A percentile compares a stretch with the other conserved stretches of the same genome.
Evolutionary conservation across 306 rosid species (phyloP).

Genomic region (Dryas alaskensis): DNA sequence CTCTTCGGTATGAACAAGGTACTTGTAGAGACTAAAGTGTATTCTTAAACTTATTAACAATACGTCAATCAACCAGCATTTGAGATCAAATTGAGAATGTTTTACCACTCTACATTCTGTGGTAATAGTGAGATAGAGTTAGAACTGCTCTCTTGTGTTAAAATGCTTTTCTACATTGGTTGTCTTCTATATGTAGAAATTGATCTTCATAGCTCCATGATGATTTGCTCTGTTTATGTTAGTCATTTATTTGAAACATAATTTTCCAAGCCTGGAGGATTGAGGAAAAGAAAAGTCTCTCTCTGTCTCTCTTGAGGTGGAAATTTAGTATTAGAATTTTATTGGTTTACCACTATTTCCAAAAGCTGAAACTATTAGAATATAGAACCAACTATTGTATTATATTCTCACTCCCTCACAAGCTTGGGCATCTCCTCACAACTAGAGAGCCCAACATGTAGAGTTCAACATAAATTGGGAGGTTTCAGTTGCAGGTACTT

Average conservation of each 20-base stretch:
- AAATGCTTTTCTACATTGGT: neutral
- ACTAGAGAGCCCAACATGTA: neutral
- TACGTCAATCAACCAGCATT: neutral
- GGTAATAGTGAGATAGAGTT: neutral
- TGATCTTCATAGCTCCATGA: neutral
- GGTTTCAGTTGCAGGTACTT: neutral
- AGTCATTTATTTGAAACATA: neutral
- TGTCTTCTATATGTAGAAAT: neutral
- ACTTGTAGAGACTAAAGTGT: neutral
- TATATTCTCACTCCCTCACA: too few species aligned
- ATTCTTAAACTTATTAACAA: neutral
- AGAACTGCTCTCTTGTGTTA: neutral
- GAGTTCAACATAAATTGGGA: neutral
- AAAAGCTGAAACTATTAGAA: too few species aligned
- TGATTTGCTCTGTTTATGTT: neutral
- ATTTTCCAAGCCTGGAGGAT: neutral
- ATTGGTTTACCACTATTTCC: too few species aligned
- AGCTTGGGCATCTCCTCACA: too few species aligned
- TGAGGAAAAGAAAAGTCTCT: neutral
- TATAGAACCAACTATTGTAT: too few species aligned
- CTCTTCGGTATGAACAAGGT: slow-evolving; percentile 65
- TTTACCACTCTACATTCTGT: neutral
- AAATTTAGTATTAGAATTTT: too few species aligned
- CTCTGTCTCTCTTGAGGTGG: too few species aligned
- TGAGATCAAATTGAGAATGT: neutral